Evolutionary conservation across 805 yeast species (phyloP), one percentile per base, ranked within the genome.

Genomic region (Hanseniaspora clermontiae): DNA sequence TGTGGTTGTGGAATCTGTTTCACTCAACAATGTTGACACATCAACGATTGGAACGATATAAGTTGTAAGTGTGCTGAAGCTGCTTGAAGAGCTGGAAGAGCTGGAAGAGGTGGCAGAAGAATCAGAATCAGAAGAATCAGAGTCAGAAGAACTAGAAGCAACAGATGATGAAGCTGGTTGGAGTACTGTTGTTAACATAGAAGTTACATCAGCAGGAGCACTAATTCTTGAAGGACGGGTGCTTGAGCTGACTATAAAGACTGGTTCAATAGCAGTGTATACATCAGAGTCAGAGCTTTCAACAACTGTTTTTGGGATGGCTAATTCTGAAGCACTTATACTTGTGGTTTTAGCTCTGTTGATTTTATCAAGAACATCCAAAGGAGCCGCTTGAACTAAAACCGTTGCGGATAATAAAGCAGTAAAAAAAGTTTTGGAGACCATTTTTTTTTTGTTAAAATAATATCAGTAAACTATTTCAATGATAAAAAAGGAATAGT

Each of bases 1-100:
- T 3, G 65, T 61, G 15, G 64, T 53, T 5, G 65, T 62, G 14
- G 61, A 20, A 11, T 58, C 62, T 10, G 63, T 59, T 17, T 51
- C 39, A 17, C 59, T 51, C 37, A 60, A 39, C 34, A 59, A 43
- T 11, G 61, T 60, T 3, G 62, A 51, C 24, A 58, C 55, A 38
- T 58, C 46, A 43, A 39, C 43, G 1, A 11, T 5, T 19, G 55
- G 43, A 19, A 50, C 24, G 15, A n/a, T 43, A 17, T 4, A 20
- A 7, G 27, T 8, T 15, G 37, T 11, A 12, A 17, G 14, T 15
- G 9, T 34, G 43, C 34, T 43, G 34, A 14, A 10, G 5, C 11
- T 20, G 36, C 36, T 32, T 32, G 37, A 11, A 29, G 45, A 27
- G 5, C 19, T 12, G 17, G 45, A 27, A 20, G 36, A 4, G 5